phyloP scores from a whole-genome alignment of 2,329 filamentous ascomycete genomes.

The Emmonsiellopsis sp. region DNA sequence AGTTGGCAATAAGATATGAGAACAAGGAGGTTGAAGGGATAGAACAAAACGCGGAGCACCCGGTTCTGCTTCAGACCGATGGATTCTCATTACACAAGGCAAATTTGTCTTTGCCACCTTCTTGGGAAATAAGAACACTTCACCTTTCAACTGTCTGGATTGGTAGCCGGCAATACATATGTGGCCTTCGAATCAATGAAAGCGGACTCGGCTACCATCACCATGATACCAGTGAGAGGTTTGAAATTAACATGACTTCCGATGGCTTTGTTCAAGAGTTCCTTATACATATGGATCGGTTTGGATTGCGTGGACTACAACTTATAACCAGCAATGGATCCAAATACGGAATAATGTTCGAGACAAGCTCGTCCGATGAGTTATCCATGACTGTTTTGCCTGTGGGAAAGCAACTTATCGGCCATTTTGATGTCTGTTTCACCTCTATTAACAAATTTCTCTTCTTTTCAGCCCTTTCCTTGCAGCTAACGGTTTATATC shows the following conservation, averaged over 20 bases:
- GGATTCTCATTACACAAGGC: background rate
- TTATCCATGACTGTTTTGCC: background rate
- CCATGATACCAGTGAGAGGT: background rate
- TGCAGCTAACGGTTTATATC: background rate
- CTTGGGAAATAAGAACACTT: background rate
- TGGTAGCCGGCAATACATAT: constrained; percentile 2
- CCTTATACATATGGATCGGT: background rate
- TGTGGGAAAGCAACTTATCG: background rate
- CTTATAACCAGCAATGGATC: background rate
- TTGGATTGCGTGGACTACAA: background rate
- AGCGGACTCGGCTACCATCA: background rate
- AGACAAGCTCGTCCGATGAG: background rate
- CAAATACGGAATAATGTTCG: background rate
- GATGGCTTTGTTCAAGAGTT: background rate
- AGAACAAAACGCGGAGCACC: background rate
- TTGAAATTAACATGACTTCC: background rate
- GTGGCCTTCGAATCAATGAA: constrained; percentile 1
- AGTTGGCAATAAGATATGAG: background rate
- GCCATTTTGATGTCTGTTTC: background rate
- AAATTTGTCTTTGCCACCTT: background rate
- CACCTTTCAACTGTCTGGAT: background rate
- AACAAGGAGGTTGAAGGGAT: background rate
- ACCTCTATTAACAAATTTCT: background rate
- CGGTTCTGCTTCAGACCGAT: background rate
- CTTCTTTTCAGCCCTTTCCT: background rate